These are phyloP conservation scores for Borovskyia barvae DNA, from an alignment of 208 protist species.

Conservation along the genomic window DNA sequence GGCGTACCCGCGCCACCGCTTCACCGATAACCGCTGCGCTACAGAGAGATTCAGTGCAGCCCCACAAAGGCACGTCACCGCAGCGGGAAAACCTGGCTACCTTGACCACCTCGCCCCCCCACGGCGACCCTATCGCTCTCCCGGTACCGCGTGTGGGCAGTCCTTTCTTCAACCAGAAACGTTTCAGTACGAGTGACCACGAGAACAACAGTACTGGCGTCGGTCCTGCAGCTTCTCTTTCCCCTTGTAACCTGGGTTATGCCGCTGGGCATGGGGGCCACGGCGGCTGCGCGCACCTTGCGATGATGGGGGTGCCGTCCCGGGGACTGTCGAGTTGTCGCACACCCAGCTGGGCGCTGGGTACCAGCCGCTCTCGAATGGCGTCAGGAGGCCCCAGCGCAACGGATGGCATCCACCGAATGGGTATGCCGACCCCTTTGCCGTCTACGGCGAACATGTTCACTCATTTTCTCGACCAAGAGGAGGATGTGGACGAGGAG, in stretches of 20 bases:
- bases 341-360: not conserved
- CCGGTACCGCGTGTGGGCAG: slow-evolving; percentile 2
- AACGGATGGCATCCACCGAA: not conserved
- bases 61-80: too few relatives aligned
- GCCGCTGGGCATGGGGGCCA: too few relatives aligned
- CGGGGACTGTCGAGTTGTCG: not conserved
- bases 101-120: too few relatives aligned
- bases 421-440: slow-evolving; percentile 57
- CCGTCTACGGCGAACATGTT: slow-evolving; percentile 71
- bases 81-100: too few relatives aligned
- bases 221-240: too few relatives aligned
- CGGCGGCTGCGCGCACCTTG: too few relatives aligned
- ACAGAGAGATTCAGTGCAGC: too few relatives aligned
- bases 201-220: too few relatives aligned
- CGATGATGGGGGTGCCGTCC: too few relatives aligned
- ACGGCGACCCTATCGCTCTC: not conserved
- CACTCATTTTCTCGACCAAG: slow-evolving; percentile 34
- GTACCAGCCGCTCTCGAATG: not conserved
- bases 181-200: too few relatives aligned
- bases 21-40: not conserved
- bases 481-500: slow-evolving; percentile 32
- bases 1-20: slow-evolving; percentile 30
- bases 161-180: too few relatives aligned
- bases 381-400: not conserved
- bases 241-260: too few relatives aligned